These are phyloP conservation scores for Edaphochlamys debaryana DNA, from an alignment of 139 green algal genomes.

Conservation along the genomic window DNA sequence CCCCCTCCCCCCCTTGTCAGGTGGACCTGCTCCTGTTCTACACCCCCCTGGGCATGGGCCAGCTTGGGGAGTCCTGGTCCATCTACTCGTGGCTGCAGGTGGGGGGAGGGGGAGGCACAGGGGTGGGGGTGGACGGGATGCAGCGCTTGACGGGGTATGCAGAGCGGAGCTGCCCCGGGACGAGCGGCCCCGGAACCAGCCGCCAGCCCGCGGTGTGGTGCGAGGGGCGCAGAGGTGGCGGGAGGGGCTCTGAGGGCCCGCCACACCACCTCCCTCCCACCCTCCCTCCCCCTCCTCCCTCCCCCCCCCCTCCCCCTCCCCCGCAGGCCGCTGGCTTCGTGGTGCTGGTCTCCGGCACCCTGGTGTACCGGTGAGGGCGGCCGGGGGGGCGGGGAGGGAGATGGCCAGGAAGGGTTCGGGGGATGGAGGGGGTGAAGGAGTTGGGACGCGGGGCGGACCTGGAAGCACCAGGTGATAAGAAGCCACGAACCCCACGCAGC, in stretches of 20 bases:
- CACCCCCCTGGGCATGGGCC: slow-evolving; percentile 52
- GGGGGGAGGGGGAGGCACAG: not conserved
- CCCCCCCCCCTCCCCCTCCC: not conserved
- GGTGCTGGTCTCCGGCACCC: slow-evolving; percentile 64
- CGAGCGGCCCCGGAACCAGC: too few species aligned
- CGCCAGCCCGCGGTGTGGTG: too few species aligned
- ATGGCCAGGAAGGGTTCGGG: not conserved
- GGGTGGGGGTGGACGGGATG: not conserved
- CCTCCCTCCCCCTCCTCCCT: not conserved
- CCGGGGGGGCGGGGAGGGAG: not conserved
- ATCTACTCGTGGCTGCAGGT: slow-evolving; percentile 67
- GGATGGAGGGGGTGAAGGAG: not conserved
- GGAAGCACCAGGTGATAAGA: too few species aligned
- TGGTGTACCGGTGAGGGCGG: slow-evolving; percentile 58
- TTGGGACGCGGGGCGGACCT: too few species aligned
- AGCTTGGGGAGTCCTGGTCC: slow-evolving; percentile 70
- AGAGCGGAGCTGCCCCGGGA: too few species aligned
- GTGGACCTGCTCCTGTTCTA: slow-evolving; percentile 73
- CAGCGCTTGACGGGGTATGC: too few species aligned
- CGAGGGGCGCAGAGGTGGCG: too few species aligned
- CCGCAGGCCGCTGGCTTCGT: slow-evolving; percentile 67
- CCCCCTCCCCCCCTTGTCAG: not conserved
- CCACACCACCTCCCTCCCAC: too few species aligned
- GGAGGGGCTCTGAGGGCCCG: too few species aligned
- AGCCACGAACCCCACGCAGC: not conserved